Percentiles rank a stretch among this genome's conserved stretches.
Evolutionary conservation across 1,284 basidiomycete genomes (phyloP).

Genomic region (Naganishia cerealis): DNA sequence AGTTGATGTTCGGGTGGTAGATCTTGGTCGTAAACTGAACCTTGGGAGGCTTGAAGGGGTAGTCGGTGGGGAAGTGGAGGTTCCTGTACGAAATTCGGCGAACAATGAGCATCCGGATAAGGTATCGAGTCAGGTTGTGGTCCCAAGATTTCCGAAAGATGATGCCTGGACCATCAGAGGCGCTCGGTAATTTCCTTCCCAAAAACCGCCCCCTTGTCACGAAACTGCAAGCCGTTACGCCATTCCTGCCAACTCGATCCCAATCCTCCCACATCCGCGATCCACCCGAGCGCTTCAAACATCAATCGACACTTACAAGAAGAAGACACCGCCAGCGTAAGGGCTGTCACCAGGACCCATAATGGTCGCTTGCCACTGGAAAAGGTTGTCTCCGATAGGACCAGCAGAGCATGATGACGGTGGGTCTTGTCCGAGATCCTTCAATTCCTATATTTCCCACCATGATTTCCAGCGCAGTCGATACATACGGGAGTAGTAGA

Average conservation of each 20-base stretch:
- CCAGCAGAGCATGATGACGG: slow-evolving; percentile 96
- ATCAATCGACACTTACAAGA: slow-evolving; percentile 59
- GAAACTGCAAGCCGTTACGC: not conserved
- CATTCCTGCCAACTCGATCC: too few relatives aligned
- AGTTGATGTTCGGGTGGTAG: slow-evolving; percentile 65
- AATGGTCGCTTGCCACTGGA: slow-evolving; percentile 96
- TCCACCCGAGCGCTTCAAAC: not conserved
- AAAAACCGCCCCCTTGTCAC: too few relatives aligned
- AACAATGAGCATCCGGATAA: slow-evolving; percentile 5
- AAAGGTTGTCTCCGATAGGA: slow-evolving; percentile 92
- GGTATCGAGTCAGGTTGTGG: not conserved
- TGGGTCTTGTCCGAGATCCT: slow-evolving; percentile 95
- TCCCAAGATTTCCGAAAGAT: not conserved
- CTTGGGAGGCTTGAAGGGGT: slow-evolving; percentile 99
- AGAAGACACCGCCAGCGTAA: slow-evolving; percentile 94
- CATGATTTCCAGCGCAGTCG: slow-evolving; percentile 36
- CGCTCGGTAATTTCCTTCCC: too few relatives aligned
- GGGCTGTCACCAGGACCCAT: slow-evolving; percentile 96
- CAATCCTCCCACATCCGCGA: slow-evolving; percentile 37
- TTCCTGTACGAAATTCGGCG: slow-evolving; percentile 46
- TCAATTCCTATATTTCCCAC: slow-evolving; percentile 71
- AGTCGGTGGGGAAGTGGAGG: slow-evolving; percentile 89
- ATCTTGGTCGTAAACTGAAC: slow-evolving; percentile 94
- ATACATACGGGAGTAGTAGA: not conserved
- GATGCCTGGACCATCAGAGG: not conserved